Evolutionary conservation across 106 monocot species (phyloP).

Genomic region (Amphibolis antarctica): DNA sequence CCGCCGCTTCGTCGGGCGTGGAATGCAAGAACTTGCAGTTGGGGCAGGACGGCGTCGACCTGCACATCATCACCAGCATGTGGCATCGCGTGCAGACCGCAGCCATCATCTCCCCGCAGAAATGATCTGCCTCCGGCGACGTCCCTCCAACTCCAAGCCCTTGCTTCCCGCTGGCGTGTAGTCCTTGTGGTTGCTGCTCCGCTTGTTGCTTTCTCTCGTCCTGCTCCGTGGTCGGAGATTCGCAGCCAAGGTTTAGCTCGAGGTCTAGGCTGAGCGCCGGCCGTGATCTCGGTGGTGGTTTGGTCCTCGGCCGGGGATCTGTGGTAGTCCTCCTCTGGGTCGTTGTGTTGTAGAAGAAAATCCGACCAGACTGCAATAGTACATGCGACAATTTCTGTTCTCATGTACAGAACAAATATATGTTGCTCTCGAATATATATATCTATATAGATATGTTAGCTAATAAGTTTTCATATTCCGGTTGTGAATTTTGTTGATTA

Average conservation of each 20-base stretch:
- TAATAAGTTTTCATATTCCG: too few relatives aligned
- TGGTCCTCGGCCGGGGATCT: constrained; percentile 20
- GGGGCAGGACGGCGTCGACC: constrained; percentile 46
- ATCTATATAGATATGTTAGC: too few relatives aligned
- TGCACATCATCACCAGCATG: constrained; percentile 79
- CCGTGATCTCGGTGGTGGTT: constrained; percentile 1
- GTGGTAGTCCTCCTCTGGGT: constrained; percentile 46
- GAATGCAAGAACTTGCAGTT: constrained; percentile 74
- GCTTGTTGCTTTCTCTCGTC: neutral
- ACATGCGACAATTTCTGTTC: too few relatives aligned
- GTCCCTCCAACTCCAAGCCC: neutral
- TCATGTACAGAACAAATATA: too few relatives aligned
- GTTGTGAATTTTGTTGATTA: too few relatives aligned
- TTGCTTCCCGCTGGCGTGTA: neutral
- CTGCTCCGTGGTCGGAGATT: constrained; percentile 13
- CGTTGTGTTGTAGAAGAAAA: constrained; percentile 70
- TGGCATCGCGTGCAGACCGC: constrained; percentile 63
- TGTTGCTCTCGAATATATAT: too few relatives aligned
- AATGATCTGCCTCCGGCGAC: constrained; percentile 1
- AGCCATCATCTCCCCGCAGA: constrained; percentile 50
- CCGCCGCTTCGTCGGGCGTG: neutral
- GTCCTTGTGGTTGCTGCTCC: neutral
- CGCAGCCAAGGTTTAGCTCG: constrained; percentile 44
- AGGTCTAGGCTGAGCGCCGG: constrained; percentile 28
- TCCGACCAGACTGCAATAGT: constrained; percentile 42